phyloP scores from a whole-genome alignment of 495 filamentous ascomycete species.

The Tuber brumale region DNA sequence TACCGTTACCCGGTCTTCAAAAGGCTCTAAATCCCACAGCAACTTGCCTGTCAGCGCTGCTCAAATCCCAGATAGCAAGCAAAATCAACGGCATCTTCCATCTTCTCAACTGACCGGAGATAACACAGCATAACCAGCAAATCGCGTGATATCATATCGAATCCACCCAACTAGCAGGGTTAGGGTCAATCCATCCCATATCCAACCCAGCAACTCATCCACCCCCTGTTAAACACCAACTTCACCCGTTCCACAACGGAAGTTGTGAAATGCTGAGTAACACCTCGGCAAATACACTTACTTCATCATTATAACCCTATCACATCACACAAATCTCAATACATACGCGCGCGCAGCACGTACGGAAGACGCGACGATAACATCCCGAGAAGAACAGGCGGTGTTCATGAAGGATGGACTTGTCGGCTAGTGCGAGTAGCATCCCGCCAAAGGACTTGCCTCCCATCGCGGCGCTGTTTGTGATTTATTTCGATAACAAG shows the following conservation, averaged over 20 bases:
- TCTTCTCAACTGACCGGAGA: neutral
- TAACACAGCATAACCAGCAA: neutral
- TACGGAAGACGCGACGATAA: neutral
- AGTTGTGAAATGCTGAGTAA: neutral
- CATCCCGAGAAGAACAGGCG: constrained; percentile 9
- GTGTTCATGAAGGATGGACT: constrained; percentile 16
- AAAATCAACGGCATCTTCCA: neutral
- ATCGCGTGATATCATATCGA: neutral
- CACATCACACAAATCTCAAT: neutral
- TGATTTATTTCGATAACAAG: constrained; percentile 80
- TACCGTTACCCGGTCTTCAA: neutral
- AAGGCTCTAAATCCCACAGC: too few relatives aligned
- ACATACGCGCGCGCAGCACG: neutral
- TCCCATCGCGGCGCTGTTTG: constrained; percentile 72
- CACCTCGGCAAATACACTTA: neutral
- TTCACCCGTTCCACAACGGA: neutral
- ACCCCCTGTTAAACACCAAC: neutral
- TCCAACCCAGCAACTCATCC: neutral
- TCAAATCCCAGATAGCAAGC: neutral
- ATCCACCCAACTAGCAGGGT: neutral
- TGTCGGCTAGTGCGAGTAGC: constrained; percentile 13
- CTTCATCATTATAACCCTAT: neutral
- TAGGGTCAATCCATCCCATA: neutral
- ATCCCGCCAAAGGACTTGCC: constrained; percentile 53
- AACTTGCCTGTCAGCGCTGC: too few relatives aligned